Conservation (phyloP, 257 asterid genomes). For the Galeopsis tetrahit region DNA sequence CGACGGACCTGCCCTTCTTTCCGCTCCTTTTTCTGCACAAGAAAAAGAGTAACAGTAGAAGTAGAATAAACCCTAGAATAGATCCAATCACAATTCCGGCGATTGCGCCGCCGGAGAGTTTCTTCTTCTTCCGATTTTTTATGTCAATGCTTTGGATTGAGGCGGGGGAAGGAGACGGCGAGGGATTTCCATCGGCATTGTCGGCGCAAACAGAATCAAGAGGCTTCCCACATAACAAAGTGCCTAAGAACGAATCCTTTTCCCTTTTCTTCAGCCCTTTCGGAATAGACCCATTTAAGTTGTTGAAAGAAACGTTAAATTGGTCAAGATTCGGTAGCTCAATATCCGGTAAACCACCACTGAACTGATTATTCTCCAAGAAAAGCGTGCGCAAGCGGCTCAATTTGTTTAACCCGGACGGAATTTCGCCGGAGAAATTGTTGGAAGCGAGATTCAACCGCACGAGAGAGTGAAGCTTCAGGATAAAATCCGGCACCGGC, state of each 20-base stretch:
- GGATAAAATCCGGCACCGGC: slow-evolving; percentile 39
- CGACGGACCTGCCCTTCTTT: slow-evolving; percentile 57
- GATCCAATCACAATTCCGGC: slow-evolving; percentile 87
- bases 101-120: slow-evolving; percentile 76
- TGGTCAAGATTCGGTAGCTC: slow-evolving; percentile 57
- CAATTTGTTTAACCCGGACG: slow-evolving; percentile 53
- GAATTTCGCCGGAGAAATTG: slow-evolving; percentile 64
- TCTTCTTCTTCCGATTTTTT: slow-evolving; percentile 30
- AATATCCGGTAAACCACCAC: slow-evolving; percentile 63
- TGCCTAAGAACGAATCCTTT: slow-evolving; percentile 58
- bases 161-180: slow-evolving; percentile 35
- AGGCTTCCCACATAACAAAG: slow-evolving; percentile 79
- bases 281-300: slow-evolving; percentile 69
- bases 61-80: slow-evolving; percentile 53
- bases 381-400: slow-evolving; percentile 74
- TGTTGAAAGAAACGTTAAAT: slow-evolving; percentile 72
- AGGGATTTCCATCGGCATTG: slow-evolving; percentile 40
- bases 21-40: slow-evolving; percentile 69
- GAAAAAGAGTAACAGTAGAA: slow-evolving; percentile 55
- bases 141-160: slow-evolving; percentile 21
- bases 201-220: slow-evolving; percentile 55
- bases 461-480: slow-evolving; percentile 48
- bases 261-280: slow-evolving; percentile 52
- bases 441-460: slow-evolving; percentile 64
- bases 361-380: slow-evolving; percentile 57